Conservation (phyloP, 257 asterid genomes). For the Solanum chilense region DNA sequence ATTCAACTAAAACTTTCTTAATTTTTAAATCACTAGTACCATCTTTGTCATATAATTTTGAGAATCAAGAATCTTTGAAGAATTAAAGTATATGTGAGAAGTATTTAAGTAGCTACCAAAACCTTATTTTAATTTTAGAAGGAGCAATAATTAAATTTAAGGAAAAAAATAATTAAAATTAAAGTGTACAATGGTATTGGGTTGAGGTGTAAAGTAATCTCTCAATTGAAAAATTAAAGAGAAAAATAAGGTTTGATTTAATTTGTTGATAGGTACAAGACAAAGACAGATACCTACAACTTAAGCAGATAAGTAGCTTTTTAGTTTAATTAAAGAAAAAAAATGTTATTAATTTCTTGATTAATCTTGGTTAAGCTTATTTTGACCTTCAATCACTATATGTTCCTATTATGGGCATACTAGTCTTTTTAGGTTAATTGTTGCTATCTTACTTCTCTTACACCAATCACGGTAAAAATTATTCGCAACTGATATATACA, state of each 20-base stretch:
- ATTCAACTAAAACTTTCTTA: not conserved
- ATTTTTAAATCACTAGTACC: not conserved
- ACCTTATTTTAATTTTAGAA: not conserved
- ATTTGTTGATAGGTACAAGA: slow-evolving; percentile 7
- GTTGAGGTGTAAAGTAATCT: slow-evolving; percentile 19
- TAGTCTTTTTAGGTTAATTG: not conserved
- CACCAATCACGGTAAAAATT: not conserved
- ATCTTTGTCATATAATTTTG: not conserved
- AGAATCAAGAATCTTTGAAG: not conserved
- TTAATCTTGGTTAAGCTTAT: not conserved
- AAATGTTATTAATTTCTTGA: not conserved
- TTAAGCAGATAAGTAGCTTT: not conserved
- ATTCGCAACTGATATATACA: not conserved
- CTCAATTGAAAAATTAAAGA: not conserved
- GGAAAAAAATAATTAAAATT: not conserved
- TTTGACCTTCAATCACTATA: not conserved
- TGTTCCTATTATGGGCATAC: not conserved
- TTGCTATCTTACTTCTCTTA: not conserved
- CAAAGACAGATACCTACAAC: slow-evolving; percentile 17
- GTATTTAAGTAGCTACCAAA: not conserved
- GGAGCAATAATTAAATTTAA: not conserved
- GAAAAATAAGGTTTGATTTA: not conserved
- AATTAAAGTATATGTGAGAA: not conserved
- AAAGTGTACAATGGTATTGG: not conserved
- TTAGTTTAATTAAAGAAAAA: not conserved